Evolutionary conservation across 441 rosid species (phyloP).

Genomic region (Jatropha multifida): DNA sequence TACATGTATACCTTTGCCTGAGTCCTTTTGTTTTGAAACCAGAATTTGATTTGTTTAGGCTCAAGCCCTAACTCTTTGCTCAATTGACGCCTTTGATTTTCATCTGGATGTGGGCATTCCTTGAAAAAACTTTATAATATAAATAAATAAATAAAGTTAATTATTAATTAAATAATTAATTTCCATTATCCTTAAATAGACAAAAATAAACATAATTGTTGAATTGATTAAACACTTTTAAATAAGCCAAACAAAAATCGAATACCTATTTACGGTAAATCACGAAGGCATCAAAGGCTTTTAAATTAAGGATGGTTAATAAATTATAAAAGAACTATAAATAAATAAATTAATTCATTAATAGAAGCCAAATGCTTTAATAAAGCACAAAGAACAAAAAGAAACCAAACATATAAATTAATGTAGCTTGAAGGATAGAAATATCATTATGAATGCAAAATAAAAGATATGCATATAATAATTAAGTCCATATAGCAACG

Average conservation of each 20-base stretch:
- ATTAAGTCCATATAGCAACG: no score
- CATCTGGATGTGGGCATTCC: constrained; percentile 68
- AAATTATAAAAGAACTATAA: not conserved
- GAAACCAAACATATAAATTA: no score
- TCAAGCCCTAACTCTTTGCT: constrained; percentile 53
- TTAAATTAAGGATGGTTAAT: not conserved
- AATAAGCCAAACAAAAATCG: not conserved
- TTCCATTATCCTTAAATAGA: no score
- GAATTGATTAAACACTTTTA: not conserved
- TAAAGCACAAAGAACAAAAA: no score
- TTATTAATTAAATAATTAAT: not conserved
- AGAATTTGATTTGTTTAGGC: constrained; percentile 61
- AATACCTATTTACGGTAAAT: not conserved
- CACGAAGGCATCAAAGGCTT: not conserved
- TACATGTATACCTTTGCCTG: constrained; percentile 49
- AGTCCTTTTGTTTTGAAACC: constrained; percentile 89
- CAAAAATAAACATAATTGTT: not conserved
- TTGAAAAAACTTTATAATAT: constrained; percentile 47
- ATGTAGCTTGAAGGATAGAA: no score
- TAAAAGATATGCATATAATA: no score
- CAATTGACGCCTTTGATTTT: constrained; percentile 42
- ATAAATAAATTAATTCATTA: constrained; percentile 3
- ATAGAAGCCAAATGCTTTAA: no score
- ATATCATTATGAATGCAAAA: no score
- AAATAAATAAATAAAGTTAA: not conserved